A percentile compares a stretch with the other conserved stretches of the same genome.
Evolutionary conservation across 768 basidiomycete species (phyloP).

Genomic region (Pulveroboletus sp.): DNA sequence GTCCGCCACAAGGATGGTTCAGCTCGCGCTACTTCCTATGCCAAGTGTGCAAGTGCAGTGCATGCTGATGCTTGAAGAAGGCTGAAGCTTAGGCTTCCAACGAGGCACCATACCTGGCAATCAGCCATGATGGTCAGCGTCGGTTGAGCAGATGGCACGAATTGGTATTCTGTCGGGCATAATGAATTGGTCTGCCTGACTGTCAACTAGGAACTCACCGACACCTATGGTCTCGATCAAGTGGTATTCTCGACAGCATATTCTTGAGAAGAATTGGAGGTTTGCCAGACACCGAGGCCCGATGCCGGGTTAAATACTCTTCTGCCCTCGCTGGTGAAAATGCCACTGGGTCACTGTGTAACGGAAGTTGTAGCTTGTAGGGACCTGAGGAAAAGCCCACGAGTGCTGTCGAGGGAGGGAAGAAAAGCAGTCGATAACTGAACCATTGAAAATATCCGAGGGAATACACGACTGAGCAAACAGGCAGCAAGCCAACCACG

Average conservation of each 20-base stretch:
- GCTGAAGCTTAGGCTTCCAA: background rate
- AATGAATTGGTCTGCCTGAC: background rate
- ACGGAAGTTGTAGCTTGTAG: no score
- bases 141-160: background rate
- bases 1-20: background rate
- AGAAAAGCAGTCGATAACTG: no score
- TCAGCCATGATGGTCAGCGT: background rate
- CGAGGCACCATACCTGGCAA: background rate
- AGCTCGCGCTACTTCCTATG: background rate
- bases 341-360: background rate
- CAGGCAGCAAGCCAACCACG: background rate
- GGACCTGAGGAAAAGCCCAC: background rate
- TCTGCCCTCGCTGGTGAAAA: background rate
- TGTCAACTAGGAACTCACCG: background rate
- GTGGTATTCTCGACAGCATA: background rate
- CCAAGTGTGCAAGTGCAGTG: background rate
- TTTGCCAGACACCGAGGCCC: background rate
- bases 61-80: background rate
- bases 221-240: background rate
- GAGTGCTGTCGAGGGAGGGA: background rate
- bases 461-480: no score
- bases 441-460: no score
- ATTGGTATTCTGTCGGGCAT: conserved; percentile 4
- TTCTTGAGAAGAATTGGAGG: background rate
- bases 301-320: background rate